Evolutionary conservation across 2,329 filamentous ascomycete genomes (phyloP).

Genomic region (Pseudogymnoascus sp.): DNA sequence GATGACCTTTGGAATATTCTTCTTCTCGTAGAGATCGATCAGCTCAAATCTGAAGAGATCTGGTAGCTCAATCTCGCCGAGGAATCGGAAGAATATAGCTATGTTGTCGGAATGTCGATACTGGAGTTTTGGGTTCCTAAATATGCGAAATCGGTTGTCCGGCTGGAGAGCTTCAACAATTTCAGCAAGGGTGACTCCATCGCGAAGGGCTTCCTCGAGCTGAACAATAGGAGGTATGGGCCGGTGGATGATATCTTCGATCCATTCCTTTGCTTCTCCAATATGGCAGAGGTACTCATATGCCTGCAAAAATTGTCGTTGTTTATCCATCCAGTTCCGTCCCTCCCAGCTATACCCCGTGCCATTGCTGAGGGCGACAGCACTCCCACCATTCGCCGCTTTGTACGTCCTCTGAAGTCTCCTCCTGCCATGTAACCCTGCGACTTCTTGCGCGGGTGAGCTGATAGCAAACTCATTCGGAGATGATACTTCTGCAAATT

Average conservation of each 20-base stretch:
- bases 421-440: constrained; percentile 75
- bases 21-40: constrained; percentile 97
- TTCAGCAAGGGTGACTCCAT: constrained; percentile 91
- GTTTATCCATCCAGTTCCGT: constrained; percentile 97
- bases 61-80: constrained; percentile 84
- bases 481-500: constrained; percentile 65
- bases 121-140: constrained; percentile 75
- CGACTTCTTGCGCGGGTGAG: constrained; percentile 73
- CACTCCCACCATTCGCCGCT: constrained; percentile 28
- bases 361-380: constrained; percentile 38
- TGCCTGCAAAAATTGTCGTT: constrained; percentile 89
- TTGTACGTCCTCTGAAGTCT: constrained; percentile 66
- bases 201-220: constrained; percentile 81
- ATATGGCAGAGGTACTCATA: constrained; percentile 99
- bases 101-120: constrained; percentile 98
- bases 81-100: constrained; percentile 86
- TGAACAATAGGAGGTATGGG: constrained; percentile 87
- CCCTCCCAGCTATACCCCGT: constrained; percentile 63
- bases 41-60: constrained; percentile 96
- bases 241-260: constrained; percentile 81
- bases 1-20: constrained; percentile 98
- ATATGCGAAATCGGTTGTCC: constrained; percentile 68
- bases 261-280: constrained; percentile 98
- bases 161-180: constrained; percentile 85
- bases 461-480: constrained; percentile 75